phyloP scores from a whole-genome alignment of 176 grass and related monocot species.

The Poa pratensis region DNA sequence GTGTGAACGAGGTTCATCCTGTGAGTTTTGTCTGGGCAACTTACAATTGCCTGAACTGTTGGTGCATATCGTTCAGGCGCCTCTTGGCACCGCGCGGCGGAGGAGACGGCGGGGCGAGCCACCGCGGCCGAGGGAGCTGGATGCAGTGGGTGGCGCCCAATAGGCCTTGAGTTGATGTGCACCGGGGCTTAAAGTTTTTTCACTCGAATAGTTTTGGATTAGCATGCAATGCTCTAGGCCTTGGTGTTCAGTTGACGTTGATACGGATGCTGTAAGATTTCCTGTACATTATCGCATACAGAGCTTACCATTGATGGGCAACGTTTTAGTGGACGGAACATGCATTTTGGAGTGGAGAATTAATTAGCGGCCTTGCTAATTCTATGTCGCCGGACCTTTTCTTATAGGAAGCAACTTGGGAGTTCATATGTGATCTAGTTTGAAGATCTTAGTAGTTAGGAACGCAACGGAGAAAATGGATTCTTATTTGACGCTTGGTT shows the following conservation, averaged over 20 bases:
- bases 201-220: not conserved
- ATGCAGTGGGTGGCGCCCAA: slow-evolving; percentile 31
- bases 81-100: slow-evolving; percentile 54
- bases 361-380: not conserved
- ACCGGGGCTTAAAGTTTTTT: not conserved
- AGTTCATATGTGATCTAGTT: no score
- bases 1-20: not conserved
- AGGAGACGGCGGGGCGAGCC: slow-evolving; percentile 39
- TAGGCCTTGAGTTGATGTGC: slow-evolving; percentile 42
- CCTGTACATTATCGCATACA: not conserved
- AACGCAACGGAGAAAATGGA: no score
- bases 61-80: slow-evolving; percentile 46
- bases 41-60: not conserved
- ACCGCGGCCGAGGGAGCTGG: slow-evolving; percentile 40
- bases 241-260: slow-evolving; percentile 12
- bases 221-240: not conserved
- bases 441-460: no score
- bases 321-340: not conserved
- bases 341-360: not conserved
- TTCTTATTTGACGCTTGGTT: no score
- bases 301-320: not conserved
- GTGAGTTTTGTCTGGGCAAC: not conserved
- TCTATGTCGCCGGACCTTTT: not conserved
- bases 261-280: not conserved
- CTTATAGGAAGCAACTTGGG: no score